Percentiles rank a stretch among this genome's conserved stretches.
Evolutionary conservation across 805 yeast species (phyloP).

Genomic region (Debaryomyces tyrocola): DNA sequence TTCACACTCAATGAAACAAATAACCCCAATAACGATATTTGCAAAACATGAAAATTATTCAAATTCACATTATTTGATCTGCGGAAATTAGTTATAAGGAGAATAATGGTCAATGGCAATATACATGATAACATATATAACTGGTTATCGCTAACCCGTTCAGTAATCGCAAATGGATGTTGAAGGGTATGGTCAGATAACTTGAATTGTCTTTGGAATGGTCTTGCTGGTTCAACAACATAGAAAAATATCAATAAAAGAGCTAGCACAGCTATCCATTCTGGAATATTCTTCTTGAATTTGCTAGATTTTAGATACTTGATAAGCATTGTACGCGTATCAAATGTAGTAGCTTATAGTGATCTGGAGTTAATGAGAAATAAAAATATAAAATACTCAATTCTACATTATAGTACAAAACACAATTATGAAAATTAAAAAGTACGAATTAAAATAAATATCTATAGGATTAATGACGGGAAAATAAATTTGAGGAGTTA

Average conservation of each 20-base stretch:
- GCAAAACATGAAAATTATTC: conserved; percentile 24
- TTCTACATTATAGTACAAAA: background rate
- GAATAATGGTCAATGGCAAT: conserved; percentile 24
- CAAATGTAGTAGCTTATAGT: background rate
- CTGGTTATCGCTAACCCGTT: conserved; percentile 30
- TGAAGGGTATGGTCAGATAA: conserved; percentile 26
- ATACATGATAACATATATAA: conserved; percentile 28
- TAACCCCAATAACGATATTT: conserved; percentile 30
- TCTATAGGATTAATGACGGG: background rate
- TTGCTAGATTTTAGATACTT: conserved; percentile 4
- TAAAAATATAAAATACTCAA: background rate
- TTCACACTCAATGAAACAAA: conserved; percentile 27
- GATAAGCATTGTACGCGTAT: conserved; percentile 3
- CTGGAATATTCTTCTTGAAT: conserved; percentile 17
- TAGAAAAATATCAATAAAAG: conserved; percentile 18
- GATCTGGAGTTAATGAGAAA: background rate
- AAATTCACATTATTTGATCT: background rate
- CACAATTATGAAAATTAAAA: background rate
- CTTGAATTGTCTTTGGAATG: conserved; percentile 29
- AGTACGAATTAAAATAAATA: background rate
- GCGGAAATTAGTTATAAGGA: conserved; percentile 5
- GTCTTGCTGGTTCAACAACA: conserved; percentile 22
- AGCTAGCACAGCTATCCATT: conserved; percentile 23
- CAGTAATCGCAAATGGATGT: conserved; percentile 29
- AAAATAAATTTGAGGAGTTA: background rate